A percentile compares a stretch with the other conserved stretches of the same genome.
phyloP scores from a whole-genome alignment of 148 eudicot species.

The Nyssa sinensis region DNA sequence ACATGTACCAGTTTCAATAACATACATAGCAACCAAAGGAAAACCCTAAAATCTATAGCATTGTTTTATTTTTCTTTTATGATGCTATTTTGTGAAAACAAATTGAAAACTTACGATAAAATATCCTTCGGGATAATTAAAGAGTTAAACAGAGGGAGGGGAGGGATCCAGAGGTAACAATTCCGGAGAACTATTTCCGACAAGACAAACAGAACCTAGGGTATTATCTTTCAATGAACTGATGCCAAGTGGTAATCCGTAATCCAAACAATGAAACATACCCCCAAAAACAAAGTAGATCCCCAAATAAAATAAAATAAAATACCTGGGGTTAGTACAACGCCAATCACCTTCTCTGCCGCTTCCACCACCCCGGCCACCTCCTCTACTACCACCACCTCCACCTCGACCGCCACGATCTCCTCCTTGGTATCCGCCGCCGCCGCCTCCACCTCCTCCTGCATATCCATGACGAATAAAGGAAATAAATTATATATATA shows the following conservation, averaged over 20 bases:
- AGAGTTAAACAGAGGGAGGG: too few relatives aligned
- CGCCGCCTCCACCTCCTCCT: constrained; percentile 41
- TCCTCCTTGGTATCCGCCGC: constrained; percentile 65
- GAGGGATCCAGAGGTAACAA: too few relatives aligned
- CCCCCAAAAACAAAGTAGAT: not conserved
- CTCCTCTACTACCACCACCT: constrained; percentile 32
- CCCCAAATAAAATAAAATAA: not conserved
- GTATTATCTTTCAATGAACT: too few relatives aligned
- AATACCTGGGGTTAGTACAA: constrained; percentile 84
- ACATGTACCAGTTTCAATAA: constrained; percentile 20
- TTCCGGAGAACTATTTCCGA: too few relatives aligned
- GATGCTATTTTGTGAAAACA: too few relatives aligned
- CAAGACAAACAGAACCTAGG: too few relatives aligned
- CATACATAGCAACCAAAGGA: not conserved
- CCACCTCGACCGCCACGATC: constrained; percentile 50
- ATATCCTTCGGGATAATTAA: too few relatives aligned
- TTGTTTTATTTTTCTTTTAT: not conserved
- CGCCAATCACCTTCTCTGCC: constrained; percentile 96
- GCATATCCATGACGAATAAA: constrained; percentile 9
- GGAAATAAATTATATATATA: too few relatives aligned
- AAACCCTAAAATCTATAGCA: not conserved
- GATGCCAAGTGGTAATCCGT: too few relatives aligned
- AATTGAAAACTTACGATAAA: too few relatives aligned
- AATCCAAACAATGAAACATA: too few relatives aligned
- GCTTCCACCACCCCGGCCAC: constrained; percentile 69